phyloP scores from a whole-genome alignment of 164 flowering plant species.

The Akebia trifoliata region DNA sequence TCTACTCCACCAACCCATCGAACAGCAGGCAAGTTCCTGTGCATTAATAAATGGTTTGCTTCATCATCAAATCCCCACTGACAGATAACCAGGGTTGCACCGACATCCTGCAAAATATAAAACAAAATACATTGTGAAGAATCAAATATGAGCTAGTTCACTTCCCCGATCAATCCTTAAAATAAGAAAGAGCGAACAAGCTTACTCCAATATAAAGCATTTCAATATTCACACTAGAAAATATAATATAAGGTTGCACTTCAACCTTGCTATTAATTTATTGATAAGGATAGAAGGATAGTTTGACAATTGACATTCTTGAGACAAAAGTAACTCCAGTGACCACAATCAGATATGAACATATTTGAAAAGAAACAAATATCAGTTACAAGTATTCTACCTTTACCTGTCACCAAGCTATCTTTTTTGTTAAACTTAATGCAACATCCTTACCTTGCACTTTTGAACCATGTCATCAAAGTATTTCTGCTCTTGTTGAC shows the following conservation, averaged over 20 bases:
- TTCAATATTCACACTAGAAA: too few species aligned
- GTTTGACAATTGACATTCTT: too few species aligned
- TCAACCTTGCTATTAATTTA: too few species aligned
- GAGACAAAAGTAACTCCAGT: too few species aligned
- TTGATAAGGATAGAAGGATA: too few species aligned
- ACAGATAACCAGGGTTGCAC: conserved; percentile 94
- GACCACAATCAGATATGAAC: too few species aligned
- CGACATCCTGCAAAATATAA: conserved; percentile 73
- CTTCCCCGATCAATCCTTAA: background rate
- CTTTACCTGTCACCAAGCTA: too few species aligned
- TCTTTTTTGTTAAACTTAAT: too few species aligned
- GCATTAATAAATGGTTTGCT: conserved; percentile 93
- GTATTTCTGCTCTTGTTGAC: conserved; percentile 84
- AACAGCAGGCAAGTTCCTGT: conserved; percentile 92
- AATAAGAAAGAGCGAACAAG: background rate
- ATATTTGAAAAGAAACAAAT: background rate
- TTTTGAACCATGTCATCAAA: conserved; percentile 97
- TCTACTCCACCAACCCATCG: conserved; percentile 99
- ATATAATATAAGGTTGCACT: too few species aligned
- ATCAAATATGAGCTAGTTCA: background rate
- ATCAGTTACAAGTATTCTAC: too few species aligned
- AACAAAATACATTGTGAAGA: background rate
- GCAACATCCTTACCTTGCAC: conserved; percentile 81
- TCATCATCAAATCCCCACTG: conserved; percentile 99
- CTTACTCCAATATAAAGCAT: background rate